Conservation (phyloP, 176 grass and related monocot species). For the Tillandsia leiboldiana region DNA sequence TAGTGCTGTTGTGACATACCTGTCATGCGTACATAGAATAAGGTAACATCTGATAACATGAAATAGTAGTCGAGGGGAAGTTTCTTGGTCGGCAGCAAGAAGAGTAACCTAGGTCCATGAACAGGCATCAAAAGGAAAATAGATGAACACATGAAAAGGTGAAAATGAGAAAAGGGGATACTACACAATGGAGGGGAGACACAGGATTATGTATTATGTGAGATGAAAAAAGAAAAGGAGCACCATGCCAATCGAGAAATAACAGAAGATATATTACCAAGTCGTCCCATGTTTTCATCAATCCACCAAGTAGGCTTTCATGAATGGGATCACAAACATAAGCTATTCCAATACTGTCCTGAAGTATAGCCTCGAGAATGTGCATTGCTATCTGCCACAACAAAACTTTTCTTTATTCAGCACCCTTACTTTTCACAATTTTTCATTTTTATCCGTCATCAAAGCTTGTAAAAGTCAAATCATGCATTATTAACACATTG, state of each 20-base stretch:
- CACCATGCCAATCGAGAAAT: too few relatives aligned
- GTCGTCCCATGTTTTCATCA: constrained; percentile 9
- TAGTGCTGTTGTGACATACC: neutral
- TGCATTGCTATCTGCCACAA: constrained; percentile 15
- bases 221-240: neutral
- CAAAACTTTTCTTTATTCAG: neutral
- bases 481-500: neutral
- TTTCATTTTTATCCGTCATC: neutral
- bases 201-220: neutral
- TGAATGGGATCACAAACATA: neutral
- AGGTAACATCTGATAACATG: constrained; percentile 17
- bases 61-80: constrained; percentile 13
- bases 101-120: neutral
- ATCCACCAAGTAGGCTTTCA: neutral
- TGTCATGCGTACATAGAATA: constrained; percentile 10
- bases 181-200: neutral
- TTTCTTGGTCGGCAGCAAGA: neutral
- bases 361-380: constrained; percentile 16
- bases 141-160: neutral
- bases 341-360: constrained; percentile 6
- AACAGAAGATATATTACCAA: neutral
- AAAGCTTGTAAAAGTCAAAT: neutral
- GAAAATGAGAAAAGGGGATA: too few relatives aligned
- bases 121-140: neutral
- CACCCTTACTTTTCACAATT: neutral